Conservation (phyloP, 768 basidiomycete genomes). For the Paxillus ammoniavirescens region DNA sequence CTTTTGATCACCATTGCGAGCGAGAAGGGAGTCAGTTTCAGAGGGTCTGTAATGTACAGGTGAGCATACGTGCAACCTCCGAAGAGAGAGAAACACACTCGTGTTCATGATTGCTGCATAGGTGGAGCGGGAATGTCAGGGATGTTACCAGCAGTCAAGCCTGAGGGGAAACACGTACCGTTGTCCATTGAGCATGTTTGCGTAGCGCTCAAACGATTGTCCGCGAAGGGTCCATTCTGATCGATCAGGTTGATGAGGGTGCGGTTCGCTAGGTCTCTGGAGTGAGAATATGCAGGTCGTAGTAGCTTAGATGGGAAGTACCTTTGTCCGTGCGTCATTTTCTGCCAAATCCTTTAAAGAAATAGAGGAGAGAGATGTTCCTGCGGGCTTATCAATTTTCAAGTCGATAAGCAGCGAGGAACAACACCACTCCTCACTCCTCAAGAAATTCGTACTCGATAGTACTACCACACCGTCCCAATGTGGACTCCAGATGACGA, state of each 20-base stretch:
- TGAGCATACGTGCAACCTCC: background rate
- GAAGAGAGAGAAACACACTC: background rate
- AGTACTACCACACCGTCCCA: no score
- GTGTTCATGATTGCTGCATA: no score
- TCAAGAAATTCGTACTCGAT: no score
- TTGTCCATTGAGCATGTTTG: no score
- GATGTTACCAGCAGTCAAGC: no score
- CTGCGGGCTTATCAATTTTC: background rate
- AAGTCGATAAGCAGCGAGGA: no score
- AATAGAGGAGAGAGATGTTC: background rate
- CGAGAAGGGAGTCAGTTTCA: background rate
- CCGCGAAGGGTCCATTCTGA: no score
- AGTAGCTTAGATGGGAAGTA: background rate
- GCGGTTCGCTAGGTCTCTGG: background rate
- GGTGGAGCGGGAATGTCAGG: no score
- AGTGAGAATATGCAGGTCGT: background rate
- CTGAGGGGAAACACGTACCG: no score
- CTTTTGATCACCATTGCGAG: background rate
- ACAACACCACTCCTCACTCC: no score
- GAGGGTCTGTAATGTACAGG: background rate
- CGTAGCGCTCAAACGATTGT: background rate
- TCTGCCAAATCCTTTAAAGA: background rate
- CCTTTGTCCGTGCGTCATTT: background rate
- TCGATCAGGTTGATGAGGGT: background rate
- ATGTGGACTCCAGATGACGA: background rate